Evolutionary conservation across 179 eudicot species (phyloP).

Genomic region (Actinidia arguta): DNA sequence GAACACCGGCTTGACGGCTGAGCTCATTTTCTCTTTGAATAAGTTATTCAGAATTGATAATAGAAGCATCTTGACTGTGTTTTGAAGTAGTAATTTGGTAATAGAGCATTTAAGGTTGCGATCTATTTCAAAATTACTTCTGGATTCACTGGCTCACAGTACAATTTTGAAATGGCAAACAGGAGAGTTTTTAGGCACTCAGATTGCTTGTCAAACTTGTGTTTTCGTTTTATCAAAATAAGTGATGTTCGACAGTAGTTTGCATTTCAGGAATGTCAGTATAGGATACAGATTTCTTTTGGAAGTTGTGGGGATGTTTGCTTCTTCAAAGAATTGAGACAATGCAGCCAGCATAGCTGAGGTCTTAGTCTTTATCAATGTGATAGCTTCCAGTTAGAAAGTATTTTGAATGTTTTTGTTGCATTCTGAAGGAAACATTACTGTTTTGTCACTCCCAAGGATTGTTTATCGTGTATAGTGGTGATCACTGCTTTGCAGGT

Average conservation of each 20-base stretch:
- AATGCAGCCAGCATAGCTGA: neutral
- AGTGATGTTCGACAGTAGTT: no score
- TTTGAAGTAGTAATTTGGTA: neutral
- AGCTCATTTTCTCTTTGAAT: neutral
- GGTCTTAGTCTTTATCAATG: neutral
- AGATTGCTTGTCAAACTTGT: no score
- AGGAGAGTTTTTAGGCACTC: no score
- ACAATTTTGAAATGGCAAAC: no score
- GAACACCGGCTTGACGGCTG: neutral
- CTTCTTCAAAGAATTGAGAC: neutral
- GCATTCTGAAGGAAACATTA: neutral
- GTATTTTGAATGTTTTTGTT: no score
- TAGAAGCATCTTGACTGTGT: neutral
- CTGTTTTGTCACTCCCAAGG: neutral
- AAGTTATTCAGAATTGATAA: neutral
- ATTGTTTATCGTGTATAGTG: neutral
- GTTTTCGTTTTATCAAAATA: no score
- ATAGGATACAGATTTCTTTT: neutral
- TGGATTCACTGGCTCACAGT: no score
- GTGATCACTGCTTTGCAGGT: neutral
- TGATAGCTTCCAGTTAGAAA: neutral
- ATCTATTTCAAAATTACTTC: no score
- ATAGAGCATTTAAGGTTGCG: neutral
- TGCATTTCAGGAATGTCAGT: no score
- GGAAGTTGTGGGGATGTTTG: neutral